A percentile compares a stretch with the other conserved stretches of the same genome.
phyloP scores from a whole-genome alignment of 352 stramenopile genomes.

The Phytopythium ostracodes region DNA sequence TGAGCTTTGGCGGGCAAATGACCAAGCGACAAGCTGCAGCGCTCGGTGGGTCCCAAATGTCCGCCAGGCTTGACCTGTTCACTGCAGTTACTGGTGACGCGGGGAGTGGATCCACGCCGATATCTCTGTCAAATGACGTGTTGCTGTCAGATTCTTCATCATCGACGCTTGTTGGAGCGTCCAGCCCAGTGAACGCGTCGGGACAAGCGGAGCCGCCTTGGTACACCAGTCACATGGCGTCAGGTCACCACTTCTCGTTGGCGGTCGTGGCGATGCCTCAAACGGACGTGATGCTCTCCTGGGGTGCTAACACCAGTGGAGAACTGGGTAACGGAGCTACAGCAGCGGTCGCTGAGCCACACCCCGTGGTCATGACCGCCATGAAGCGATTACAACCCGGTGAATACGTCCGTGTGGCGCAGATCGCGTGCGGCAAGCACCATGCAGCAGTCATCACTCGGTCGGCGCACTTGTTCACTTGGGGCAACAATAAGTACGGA shows the following conservation, averaged over 20 bases:
- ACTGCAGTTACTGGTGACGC: conserved; percentile 5
- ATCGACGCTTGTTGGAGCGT: neutral
- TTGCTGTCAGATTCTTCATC: conserved; percentile 7
- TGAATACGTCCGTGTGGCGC: conserved; percentile 35
- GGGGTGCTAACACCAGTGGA: conserved; percentile 50
- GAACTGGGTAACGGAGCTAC: conserved; percentile 55
- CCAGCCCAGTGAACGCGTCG: conserved; percentile 2
- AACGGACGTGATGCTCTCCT: conserved; percentile 38
- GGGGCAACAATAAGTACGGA: conserved; percentile 71
- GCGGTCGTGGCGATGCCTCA: conserved; percentile 35
- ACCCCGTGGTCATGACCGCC: conserved; percentile 26
- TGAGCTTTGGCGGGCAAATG: conserved; percentile 41
- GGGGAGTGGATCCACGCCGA: neutral
- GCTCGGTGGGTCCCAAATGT: conserved; percentile 16
- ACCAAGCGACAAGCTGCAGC: conserved; percentile 42
- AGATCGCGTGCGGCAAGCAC: conserved; percentile 69
- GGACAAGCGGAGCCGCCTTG: conserved; percentile 13
- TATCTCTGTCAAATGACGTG: neutral
- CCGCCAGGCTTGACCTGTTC: conserved; percentile 29
- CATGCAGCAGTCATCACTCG: conserved; percentile 60
- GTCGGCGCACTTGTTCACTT: conserved; percentile 63
- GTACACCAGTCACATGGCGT: conserved; percentile 54
- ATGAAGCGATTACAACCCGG: conserved; percentile 24
- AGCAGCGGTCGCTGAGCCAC: conserved; percentile 27
- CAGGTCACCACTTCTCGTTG: conserved; percentile 58